Conservation (phyloP, 2,329 filamentous ascomycete genomes). For the Phialocephala subalpina region DNA sequence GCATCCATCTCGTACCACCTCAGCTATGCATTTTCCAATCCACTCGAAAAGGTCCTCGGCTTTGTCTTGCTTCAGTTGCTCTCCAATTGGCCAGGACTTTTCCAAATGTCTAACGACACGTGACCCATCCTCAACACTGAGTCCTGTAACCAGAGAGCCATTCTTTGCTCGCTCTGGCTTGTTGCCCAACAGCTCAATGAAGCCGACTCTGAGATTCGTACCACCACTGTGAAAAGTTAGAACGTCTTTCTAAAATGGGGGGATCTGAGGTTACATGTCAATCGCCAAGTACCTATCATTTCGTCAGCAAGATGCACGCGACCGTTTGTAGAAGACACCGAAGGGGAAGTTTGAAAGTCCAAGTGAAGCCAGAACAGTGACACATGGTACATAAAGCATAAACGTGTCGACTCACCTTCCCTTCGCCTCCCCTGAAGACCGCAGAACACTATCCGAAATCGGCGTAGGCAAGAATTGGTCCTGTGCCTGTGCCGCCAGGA, state of each 20-base stretch:
- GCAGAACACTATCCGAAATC: constrained; percentile 65
- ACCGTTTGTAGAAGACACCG: constrained; percentile 5
- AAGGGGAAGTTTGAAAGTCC: constrained; percentile 1
- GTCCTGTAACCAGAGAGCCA: neutral
- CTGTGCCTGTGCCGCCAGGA: constrained; percentile 59
- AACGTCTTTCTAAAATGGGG: neutral
- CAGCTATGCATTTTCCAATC: constrained; percentile 80
- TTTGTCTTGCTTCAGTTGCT: constrained; percentile 77
- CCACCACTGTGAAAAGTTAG: constrained; percentile 62
- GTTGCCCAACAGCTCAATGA: constrained; percentile 64
- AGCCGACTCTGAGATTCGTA: constrained; percentile 73
- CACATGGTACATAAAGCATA: neutral
- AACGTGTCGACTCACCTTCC: constrained; percentile 51
- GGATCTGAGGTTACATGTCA: constrained; percentile 62
- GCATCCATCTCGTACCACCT: constrained; percentile 70
- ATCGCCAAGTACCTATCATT: constrained; percentile 64
- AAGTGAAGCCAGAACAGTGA: neutral
- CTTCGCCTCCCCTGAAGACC: constrained; percentile 55
- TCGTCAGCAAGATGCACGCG: constrained; percentile 26
- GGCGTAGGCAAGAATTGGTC: constrained; percentile 68
- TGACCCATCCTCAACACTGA: constrained; percentile 20
- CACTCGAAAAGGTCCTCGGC: constrained; percentile 80
- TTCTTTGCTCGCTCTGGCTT: neutral
- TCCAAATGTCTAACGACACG: constrained; percentile 61
- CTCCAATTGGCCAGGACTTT: constrained; percentile 76